Evolutionary conservation across 352 stramenopile genomes (phyloP).

Genomic region (Globisporangium yorkense): DNA sequence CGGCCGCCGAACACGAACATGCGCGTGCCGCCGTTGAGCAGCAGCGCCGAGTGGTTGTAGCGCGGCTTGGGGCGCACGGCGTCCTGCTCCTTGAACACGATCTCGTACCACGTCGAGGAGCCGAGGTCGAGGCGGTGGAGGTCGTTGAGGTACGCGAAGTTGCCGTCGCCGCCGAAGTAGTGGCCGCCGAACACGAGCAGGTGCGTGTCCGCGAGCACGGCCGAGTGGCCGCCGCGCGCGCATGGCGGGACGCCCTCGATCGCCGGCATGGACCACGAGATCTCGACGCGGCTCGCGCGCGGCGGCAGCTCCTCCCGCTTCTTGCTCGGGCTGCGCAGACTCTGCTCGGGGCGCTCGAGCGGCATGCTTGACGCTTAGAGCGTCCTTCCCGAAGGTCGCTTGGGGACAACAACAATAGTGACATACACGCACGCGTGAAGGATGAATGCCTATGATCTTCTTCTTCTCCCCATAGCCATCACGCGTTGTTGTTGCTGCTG

Average conservation of each 20-base stretch:
- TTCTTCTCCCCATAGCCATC: too few species aligned
- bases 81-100: conserved; percentile 41
- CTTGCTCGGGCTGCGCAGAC: conserved; percentile 10
- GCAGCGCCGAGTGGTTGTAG: conserved; percentile 83
- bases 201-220: conserved; percentile 67
- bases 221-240: conserved; percentile 63
- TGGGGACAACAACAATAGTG: too few species aligned
- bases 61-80: conserved; percentile 53
- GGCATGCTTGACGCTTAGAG: conserved; percentile 3
- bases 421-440: neutral
- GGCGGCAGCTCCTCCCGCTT: conserved; percentile 4
- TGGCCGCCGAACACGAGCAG: conserved; percentile 88
- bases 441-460: too few species aligned
- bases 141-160: conserved; percentile 90
- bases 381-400: too few species aligned
- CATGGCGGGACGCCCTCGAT: conserved; percentile 51
- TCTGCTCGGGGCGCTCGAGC: conserved; percentile 11
- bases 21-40: conserved; percentile 51
- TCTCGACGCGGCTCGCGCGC: conserved; percentile 36
- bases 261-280: conserved; percentile 51
- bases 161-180: conserved; percentile 78
- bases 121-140: conserved; percentile 83
- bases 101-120: conserved; percentile 67
- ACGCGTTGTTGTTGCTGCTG: too few species aligned
- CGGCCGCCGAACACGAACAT: conserved; percentile 83